phyloP scores from a whole-genome alignment of 805 yeast genomes.

The Kuraishia borneana region DNA sequence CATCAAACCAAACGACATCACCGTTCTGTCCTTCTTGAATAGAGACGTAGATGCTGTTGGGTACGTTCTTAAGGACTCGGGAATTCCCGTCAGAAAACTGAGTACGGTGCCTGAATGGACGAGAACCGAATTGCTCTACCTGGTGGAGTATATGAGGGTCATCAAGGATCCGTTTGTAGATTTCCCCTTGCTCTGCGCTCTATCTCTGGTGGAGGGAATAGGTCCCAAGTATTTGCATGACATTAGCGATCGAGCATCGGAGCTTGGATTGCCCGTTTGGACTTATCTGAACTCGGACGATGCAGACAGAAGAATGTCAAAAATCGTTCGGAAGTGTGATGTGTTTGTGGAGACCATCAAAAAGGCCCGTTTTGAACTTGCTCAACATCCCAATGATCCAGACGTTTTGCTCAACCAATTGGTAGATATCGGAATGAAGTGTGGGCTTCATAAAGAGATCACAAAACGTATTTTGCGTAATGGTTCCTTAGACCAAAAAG shows the following conservation, averaged over 20 bases:
- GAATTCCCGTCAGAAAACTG: conserved; percentile 30
- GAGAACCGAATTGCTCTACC: conserved; percentile 26
- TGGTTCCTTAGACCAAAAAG: conserved; percentile 1
- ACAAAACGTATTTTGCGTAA: conserved; percentile 14
- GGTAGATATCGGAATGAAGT: conserved; percentile 17
- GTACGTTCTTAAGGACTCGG: conserved; percentile 25
- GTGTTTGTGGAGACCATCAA: conserved; percentile 7
- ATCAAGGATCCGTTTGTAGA: conserved; percentile 18
- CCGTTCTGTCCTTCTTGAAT: conserved; percentile 42
- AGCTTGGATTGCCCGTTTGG: conserved; percentile 10
- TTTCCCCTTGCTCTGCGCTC: conserved; percentile 15
- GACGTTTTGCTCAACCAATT: conserved; percentile 22
- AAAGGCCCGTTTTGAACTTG: conserved; percentile 12
- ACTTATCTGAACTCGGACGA: conserved; percentile 9
- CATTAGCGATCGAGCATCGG: conserved; percentile 5
- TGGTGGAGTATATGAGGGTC: conserved; percentile 39
- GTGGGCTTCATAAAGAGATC: conserved; percentile 22
- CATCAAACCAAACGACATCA: conserved; percentile 36
- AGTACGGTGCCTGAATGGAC: conserved; percentile 43
- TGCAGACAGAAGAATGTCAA: conserved; percentile 3
- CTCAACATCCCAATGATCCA: conserved; percentile 20
- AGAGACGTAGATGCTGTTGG: conserved; percentile 29
- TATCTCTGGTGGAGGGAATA: conserved; percentile 10
- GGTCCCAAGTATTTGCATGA: conserved; percentile 4
- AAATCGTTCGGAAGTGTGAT: conserved; percentile 2